These are phyloP conservation scores for Cladobotryum protrusum DNA, from an alignment of 2,329 filamentous ascomycete genomes.

Conservation along the genomic window DNA sequence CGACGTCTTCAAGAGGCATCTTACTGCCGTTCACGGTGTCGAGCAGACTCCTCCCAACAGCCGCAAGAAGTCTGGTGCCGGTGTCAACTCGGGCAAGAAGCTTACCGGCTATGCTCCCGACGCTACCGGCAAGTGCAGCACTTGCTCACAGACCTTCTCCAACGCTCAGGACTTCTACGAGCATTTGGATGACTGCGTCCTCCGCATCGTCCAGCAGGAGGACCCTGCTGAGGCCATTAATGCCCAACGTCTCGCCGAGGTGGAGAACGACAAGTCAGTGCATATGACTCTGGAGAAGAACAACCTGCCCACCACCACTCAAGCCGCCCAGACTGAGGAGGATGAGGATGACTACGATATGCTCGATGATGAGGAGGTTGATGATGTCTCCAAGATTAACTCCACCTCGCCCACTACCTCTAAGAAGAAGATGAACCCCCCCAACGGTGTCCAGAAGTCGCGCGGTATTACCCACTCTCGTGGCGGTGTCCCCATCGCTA, in stretches of 20 bases:
- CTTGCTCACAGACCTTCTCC: constrained; percentile 82
- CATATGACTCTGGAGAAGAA: constrained; percentile 59
- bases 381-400: constrained; percentile 40
- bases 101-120: constrained; percentile 66
- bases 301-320: constrained; percentile 44
- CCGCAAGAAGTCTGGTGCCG: constrained; percentile 58
- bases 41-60: constrained; percentile 91
- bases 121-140: constrained; percentile 90
- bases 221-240: constrained; percentile 65
- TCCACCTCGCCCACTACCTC: constrained; percentile 23
- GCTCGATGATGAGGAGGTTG: constrained; percentile 47
- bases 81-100: constrained; percentile 50
- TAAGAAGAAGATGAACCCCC: constrained; percentile 52
- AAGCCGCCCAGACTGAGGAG: constrained; percentile 33
- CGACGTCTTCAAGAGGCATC: constrained; percentile 90
- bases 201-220: constrained; percentile 66
- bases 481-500: constrained; percentile 57
- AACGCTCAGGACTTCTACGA: constrained; percentile 98
- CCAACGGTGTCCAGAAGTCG: constrained; percentile 57
- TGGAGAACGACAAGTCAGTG: constrained; percentile 58
- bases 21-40: constrained; percentile 85
- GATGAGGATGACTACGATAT: constrained; percentile 50
- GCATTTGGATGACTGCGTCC: constrained; percentile 76
- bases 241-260: constrained; percentile 58
- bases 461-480: constrained; percentile 73